A percentile compares a stretch with the other conserved stretches of the same genome.
Conservation (phyloP, 352 stramenopile genomes). For the Phytopythium sindhum region DNA sequence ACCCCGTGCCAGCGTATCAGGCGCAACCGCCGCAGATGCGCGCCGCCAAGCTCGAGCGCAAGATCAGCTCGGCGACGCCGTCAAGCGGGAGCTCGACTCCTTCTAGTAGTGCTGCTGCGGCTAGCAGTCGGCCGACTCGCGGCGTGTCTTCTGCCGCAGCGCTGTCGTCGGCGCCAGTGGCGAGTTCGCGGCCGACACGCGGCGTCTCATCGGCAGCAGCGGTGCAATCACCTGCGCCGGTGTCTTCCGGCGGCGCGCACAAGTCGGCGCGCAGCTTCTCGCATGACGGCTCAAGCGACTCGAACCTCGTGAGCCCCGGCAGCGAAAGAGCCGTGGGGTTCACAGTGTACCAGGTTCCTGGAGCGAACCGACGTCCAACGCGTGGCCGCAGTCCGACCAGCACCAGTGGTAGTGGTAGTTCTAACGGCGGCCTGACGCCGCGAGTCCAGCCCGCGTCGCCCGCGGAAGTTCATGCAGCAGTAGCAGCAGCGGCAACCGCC, state of each 20-base stretch:
- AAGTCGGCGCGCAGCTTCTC: constrained; percentile 4
- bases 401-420: constrained; percentile 4
- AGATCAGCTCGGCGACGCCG: not conserved
- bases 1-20: constrained; percentile 9
- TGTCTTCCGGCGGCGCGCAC: not conserved
- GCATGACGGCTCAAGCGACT: not conserved
- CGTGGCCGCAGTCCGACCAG: constrained; percentile 9
- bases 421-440: not conserved
- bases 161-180: not conserved
- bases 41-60: constrained; percentile 6
- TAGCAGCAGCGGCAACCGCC: not conserved
- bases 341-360: constrained; percentile 3
- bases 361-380: not conserved
- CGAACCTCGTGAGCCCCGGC: not conserved
- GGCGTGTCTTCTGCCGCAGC: constrained; percentile 2
- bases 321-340: not conserved
- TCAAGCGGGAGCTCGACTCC: not conserved
- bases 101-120: not conserved
- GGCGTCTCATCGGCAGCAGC: not conserved
- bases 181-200: not conserved
- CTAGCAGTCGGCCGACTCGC: not conserved
- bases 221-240: not conserved
- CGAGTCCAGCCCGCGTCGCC: not conserved
- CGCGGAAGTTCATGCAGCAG: not conserved
- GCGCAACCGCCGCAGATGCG: constrained; percentile 5